phyloP scores from a whole-genome alignment of 805 yeast genomes.

The Cyberlindnera mississippiensis region DNA sequence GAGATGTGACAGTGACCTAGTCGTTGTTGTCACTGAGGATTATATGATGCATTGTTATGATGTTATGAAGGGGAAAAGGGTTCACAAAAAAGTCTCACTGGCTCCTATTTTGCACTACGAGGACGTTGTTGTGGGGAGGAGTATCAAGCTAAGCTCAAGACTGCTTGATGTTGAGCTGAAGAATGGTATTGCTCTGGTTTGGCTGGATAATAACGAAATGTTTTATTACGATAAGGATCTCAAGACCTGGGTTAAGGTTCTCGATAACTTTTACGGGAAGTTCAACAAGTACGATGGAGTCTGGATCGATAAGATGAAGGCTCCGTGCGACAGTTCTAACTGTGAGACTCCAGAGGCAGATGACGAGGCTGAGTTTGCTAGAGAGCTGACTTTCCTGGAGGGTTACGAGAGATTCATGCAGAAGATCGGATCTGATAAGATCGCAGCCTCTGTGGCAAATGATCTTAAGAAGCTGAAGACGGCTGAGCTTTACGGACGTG shows the following conservation, averaged over 20 bases:
- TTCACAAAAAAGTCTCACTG: slow-evolving; percentile 43
- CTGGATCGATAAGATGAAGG: slow-evolving; percentile 16
- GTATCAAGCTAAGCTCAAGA: slow-evolving; percentile 21
- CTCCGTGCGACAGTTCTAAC: background rate
- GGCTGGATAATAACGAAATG: slow-evolving; percentile 36
- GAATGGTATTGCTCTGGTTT: slow-evolving; percentile 38
- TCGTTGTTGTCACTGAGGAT: slow-evolving; percentile 45
- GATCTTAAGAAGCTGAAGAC: slow-evolving; percentile 3
- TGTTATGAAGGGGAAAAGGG: slow-evolving; percentile 31
- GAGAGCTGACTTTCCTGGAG: slow-evolving; percentile 19
- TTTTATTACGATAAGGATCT: slow-evolving; percentile 41
- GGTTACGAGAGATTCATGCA: slow-evolving; percentile 14
- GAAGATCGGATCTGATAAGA: slow-evolving; percentile 2
- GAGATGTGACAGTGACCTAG: slow-evolving; percentile 30
- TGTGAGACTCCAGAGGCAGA: background rate
- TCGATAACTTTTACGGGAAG: slow-evolving; percentile 32
- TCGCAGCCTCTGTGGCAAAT: slow-evolving; percentile 1
- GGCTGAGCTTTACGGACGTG: slow-evolving; percentile 5
- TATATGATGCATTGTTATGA: slow-evolving; percentile 52
- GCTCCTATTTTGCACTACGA: slow-evolving; percentile 49
- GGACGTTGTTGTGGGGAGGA: slow-evolving; percentile 19
- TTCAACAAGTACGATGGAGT: slow-evolving; percentile 16
- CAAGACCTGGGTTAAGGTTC: slow-evolving; percentile 42
- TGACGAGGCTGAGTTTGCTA: slow-evolving; percentile 9
- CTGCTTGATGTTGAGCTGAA: slow-evolving; percentile 34